Conservation (phyloP, 306 rosid genomes). For the Fragaria ananassa region DNA sequence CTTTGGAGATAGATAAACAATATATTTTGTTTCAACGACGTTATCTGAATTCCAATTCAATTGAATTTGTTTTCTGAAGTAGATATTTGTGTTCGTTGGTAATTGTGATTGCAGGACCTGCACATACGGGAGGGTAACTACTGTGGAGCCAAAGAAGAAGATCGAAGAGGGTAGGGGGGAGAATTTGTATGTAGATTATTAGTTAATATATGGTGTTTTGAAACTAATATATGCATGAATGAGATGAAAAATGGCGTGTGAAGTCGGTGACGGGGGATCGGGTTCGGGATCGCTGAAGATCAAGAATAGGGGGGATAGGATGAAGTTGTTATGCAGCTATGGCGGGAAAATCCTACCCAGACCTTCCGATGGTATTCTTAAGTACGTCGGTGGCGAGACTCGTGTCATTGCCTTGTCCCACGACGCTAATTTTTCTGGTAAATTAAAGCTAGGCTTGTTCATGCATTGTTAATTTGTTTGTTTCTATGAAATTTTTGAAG, state of each 20-base stretch:
- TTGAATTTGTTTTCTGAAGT: not conserved
- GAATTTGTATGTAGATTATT: not conserved
- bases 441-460: not conserved
- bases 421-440: conserved; percentile 55
- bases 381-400: conserved; percentile 87
- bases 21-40: not conserved
- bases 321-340: conserved; percentile 77
- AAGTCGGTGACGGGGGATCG: conserved; percentile 9
- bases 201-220: not conserved
- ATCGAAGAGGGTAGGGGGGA: not conserved
- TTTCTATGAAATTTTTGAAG: not conserved
- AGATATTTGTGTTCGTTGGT: not conserved
- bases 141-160: not conserved
- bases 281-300: conserved; percentile 36
- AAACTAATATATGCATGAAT: too few relatives aligned
- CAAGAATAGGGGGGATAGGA: conserved; percentile 24
- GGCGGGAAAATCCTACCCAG: conserved; percentile 83
- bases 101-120: not conserved
- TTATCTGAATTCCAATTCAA: not conserved
- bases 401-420: conserved; percentile 63
- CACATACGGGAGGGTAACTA: not conserved
- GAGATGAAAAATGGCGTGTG: conserved; percentile 36
- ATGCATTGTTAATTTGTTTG: not conserved
- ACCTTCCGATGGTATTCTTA: conserved; percentile 61
- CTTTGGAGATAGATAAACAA: not conserved